phyloP scores from a whole-genome alignment of 345 rosid species.

The Litchi chinensis region DNA sequence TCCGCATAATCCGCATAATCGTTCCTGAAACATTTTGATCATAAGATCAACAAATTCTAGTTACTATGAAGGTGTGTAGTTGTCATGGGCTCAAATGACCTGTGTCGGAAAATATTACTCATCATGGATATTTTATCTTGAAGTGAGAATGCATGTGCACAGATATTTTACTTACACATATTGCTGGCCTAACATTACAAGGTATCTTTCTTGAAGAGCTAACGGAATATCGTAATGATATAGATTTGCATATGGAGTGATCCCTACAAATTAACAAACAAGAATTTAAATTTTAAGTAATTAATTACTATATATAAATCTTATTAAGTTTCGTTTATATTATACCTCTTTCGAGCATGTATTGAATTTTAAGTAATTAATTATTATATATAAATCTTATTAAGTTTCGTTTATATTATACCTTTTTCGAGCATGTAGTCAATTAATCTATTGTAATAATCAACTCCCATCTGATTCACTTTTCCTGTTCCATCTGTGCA shows the following conservation, averaged over 20 bases:
- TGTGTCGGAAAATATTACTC: too few relatives aligned
- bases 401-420: background rate
- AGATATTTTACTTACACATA: slow-evolving; percentile 36
- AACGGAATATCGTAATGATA: slow-evolving; percentile 60
- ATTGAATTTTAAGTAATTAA: background rate
- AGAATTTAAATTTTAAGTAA: too few relatives aligned
- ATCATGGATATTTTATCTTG: too few relatives aligned
- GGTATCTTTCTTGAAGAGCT: slow-evolving; percentile 50
- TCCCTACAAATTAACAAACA: slow-evolving; percentile 33
- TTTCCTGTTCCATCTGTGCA: slow-evolving; percentile 55
- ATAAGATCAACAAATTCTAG: background rate
- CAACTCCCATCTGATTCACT: slow-evolving; percentile 61
- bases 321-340: background rate
- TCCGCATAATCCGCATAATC: slow-evolving; percentile 66
- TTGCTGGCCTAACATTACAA: slow-evolving; percentile 37
- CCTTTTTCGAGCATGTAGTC: slow-evolving; percentile 53
- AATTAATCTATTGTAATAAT: slow-evolving; percentile 58
- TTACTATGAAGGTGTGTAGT: too few relatives aligned
- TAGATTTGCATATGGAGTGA: slow-evolving; percentile 60
- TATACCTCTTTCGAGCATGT: slow-evolving; percentile 49
- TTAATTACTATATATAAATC: background rate
- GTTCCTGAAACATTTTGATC: slow-evolving; percentile 35
- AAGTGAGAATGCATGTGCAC: too few relatives aligned
- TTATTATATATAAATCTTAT: background rate
- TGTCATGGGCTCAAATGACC: too few relatives aligned